A percentile compares a stretch with the other conserved stretches of the same genome.
Conservation (phyloP, 768 basidiomycete genomes). For the Coprinopsis strossmayeri region DNA sequence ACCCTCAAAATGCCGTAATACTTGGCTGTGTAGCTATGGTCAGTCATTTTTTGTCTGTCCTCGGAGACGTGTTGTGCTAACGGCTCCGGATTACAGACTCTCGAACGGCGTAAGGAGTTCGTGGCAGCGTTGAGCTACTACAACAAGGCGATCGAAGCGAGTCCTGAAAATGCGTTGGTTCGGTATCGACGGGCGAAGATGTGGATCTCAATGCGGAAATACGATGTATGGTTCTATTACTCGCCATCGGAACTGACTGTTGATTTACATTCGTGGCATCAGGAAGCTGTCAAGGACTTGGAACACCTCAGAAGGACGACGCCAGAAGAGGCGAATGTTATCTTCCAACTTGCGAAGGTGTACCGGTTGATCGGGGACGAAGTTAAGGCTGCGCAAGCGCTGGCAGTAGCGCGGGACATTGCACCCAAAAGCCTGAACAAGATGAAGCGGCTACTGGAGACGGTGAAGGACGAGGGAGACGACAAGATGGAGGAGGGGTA, state of each 20-base stretch:
- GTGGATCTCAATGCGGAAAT: conserved; percentile 76
- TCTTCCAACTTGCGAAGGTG: conserved; percentile 91
- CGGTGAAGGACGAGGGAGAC: conserved; percentile 56
- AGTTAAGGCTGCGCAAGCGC: conserved; percentile 73
- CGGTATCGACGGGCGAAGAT: conserved; percentile 93
- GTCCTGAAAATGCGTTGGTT: conserved; percentile 86
- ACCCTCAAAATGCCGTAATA: conserved; percentile 92
- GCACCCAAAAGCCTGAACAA: conserved; percentile 86
- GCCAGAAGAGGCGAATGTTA: conserved; percentile 94
- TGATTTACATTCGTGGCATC: conserved; percentile 17
- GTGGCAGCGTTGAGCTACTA: conserved; percentile 73
- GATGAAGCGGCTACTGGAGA: conserved; percentile 74
- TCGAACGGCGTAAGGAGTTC: conserved; percentile 79
- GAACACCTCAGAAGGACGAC: conserved; percentile 74
- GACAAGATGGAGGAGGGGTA: conserved; percentile 71
- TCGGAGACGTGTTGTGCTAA: conserved; percentile 18
- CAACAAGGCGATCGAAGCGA: conserved; percentile 58
- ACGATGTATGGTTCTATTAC: conserved; percentile 53
- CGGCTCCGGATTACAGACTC: conserved; percentile 52
- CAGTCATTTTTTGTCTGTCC: conserved; percentile 14
- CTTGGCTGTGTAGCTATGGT: conserved; percentile 96
- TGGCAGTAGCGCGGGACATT: conserved; percentile 89
- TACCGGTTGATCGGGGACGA: conserved; percentile 80
- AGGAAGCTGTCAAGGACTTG: conserved; percentile 81
- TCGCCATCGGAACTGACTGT: conserved; percentile 9